Evolutionary conservation across 768 basidiomycete species (phyloP).

Genomic region (Hortiboletus flavorubellus): DNA sequence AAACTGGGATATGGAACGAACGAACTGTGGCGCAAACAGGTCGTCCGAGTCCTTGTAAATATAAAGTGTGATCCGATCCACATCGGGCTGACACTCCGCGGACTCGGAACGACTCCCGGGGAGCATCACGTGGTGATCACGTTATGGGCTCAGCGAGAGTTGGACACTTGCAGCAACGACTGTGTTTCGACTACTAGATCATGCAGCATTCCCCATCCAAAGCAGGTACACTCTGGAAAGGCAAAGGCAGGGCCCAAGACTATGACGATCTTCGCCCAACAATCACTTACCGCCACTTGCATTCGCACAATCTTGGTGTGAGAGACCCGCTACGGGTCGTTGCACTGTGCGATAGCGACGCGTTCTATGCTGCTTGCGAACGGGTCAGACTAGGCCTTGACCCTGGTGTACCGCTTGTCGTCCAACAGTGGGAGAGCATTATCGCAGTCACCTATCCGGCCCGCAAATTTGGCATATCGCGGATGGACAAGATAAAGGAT

Average conservation of each 20-base stretch:
- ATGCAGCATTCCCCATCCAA: constrained; percentile 21
- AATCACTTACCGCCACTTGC: constrained; percentile 79
- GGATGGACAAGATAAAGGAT: constrained; percentile 80
- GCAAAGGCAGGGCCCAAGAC: constrained; percentile 51
- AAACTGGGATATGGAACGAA: too few species aligned
- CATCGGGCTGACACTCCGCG: too few species aligned
- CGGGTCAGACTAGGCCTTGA: constrained; percentile 71
- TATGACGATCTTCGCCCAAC: constrained; percentile 60
- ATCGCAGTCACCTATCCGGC: constrained; percentile 98
- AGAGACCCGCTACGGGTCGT: constrained; percentile 79
- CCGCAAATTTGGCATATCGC: constrained; percentile 87
- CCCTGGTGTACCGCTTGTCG: constrained; percentile 67
- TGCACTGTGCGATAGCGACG: constrained; percentile 89
- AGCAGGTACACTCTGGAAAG: constrained; percentile 42
- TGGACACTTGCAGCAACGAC: too few species aligned
- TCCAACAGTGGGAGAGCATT: constrained; percentile 82
- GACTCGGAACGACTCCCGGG: too few species aligned
- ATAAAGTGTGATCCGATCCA: too few species aligned
- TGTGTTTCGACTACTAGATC: too few species aligned
- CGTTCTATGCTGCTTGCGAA: constrained; percentile 83
- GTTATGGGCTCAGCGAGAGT: too few species aligned
- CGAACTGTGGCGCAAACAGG: too few species aligned
- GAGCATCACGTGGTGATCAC: too few species aligned
- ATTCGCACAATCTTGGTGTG: constrained; percentile 63
- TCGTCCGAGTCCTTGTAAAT: too few species aligned